These are phyloP conservation scores for Tylopilus balloui DNA, from an alignment of 768 basidiomycete genomes.

Conservation along the genomic window DNA sequence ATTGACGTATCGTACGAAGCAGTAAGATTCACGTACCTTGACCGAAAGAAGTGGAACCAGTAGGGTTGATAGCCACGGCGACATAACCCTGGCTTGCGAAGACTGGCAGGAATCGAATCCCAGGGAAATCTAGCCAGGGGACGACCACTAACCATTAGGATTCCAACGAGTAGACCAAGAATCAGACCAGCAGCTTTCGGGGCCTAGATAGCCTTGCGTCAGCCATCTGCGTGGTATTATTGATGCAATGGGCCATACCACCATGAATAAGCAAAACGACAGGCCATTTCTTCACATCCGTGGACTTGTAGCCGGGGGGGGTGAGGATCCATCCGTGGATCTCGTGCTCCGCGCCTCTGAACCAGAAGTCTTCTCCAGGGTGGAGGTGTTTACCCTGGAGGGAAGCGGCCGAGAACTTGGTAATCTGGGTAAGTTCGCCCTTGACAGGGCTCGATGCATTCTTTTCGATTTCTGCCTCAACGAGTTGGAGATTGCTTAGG, in stretches of 20 bases:
- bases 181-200: conserved; percentile 86
- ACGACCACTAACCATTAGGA: conserved; percentile 53
- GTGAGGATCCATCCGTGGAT: conserved; percentile 86
- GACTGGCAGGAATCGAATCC: conserved; percentile 36
- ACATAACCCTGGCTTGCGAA: conserved; percentile 90
- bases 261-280: conserved; percentile 79
- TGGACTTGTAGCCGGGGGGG: conserved; percentile 69
- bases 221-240: neutral
- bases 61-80: conserved; percentile 84
- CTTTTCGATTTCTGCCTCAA: conserved; percentile 40
- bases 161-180: conserved; percentile 94
- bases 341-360: conserved; percentile 71
- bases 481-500: conserved; percentile 43
- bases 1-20: neutral
- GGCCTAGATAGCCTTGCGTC: conserved; percentile 38
- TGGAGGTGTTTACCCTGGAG: conserved; percentile 56
- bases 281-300: conserved; percentile 72
- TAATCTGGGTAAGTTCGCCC: conserved; percentile 50
- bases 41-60: conserved; percentile 90
- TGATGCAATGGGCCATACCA: conserved; percentile 33
- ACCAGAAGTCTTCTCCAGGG: conserved; percentile 81
- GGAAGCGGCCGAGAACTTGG: conserved; percentile 54
- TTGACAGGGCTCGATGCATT: conserved; percentile 24
- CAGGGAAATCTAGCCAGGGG: neutral
- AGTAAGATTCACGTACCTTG: conserved; percentile 47